Base-by-base conservation (phyloP, 2,329 filamentous ascomycete genomes). In the Sclerotinia minor region DNA sequence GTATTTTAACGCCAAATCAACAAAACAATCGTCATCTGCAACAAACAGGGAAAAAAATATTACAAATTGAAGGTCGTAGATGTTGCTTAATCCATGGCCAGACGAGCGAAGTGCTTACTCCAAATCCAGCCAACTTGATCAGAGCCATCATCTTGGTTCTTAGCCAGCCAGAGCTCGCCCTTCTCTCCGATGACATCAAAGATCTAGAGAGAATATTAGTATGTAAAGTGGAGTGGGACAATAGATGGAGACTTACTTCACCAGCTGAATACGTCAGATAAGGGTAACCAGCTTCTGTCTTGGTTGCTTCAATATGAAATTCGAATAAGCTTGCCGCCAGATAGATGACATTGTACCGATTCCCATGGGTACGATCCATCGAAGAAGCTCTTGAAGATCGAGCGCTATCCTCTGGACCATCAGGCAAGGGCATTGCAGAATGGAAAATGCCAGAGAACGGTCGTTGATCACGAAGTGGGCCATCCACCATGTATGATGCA, bases 221-320 rank as follows among this genome's bases (percentile, higher is more conserved):
- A 55, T 29, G 9, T 54, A 11, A 15, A 8, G 32, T 60, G 9
- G 11, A 47, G 54, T 63, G 29, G 15, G 45, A 50, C 19, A 60
- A 41, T 44, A 35, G 24, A 35, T 29, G n/a, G 17, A 49, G 68
- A 80, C 85, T 75, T 77, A 90, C 89, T 83, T 99, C 95, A 72
- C 95, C 95, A 65, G 94, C 92, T 73, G 94, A 92, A 79, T 99
- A 99, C 55, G 93, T 95, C 70, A 99, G 82, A 78, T 99, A 99
- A 26, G 94, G 94, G 79, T 97, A 98, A 32, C 95, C 95, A 69
- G 91, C 94, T 80, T 98, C 95, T 68, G 92, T 89, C 74, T 96
- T 92, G 35, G 93, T 91, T 32, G 91, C 92, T 76, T 94, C 92
- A 76, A 98, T 98, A 75, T 97, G 96, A 81, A 98, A 99, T 78